Conservation (phyloP, 331 rosid species). For the Quercus phellos region DNA sequence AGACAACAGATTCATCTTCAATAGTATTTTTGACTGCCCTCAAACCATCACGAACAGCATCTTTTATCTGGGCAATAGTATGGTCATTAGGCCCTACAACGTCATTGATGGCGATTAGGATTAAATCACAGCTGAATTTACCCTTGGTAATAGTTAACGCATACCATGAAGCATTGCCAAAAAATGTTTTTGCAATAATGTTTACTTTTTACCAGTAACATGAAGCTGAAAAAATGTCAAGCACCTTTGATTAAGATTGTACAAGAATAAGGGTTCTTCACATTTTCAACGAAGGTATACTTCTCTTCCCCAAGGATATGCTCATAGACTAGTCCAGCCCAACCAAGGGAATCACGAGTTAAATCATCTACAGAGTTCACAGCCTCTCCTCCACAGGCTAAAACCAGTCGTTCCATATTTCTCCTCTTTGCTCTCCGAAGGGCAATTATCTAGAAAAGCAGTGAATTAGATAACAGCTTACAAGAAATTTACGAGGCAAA, state of each 20-base stretch:
- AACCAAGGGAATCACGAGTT: conserved; percentile 87
- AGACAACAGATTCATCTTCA: conserved; percentile 87
- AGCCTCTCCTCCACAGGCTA: conserved; percentile 99
- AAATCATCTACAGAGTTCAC: conserved; percentile 87
- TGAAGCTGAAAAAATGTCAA: background rate
- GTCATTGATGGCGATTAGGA: conserved; percentile 11
- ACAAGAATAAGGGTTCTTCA: conserved; percentile 89
- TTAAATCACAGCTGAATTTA: conserved; percentile 14
- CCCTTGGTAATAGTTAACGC: background rate
- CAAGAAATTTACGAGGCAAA: background rate
- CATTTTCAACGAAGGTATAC: conserved; percentile 88
- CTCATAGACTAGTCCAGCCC: conserved; percentile 98
- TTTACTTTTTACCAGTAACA: background rate
- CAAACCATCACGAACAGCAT: conserved; percentile 94
- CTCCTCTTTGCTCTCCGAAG: conserved; percentile 96
- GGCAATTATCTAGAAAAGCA: conserved; percentile 62
- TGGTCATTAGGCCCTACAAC: conserved; percentile 94
- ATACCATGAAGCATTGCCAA: background rate
- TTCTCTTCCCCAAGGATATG: conserved; percentile 97
- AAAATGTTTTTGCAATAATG: background rate
- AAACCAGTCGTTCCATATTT: conserved; percentile 95
- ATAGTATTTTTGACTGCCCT: conserved; percentile 93
- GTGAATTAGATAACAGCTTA: conserved; percentile 11
- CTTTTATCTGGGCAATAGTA: conserved; percentile 92
- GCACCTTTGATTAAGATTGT: conserved; percentile 94